Percentiles rank a stretch among this genome's conserved stretches.
These are phyloP conservation scores for Nicotiana tabacum DNA, from an alignment of 257 asterid genomes.

Conservation along the genomic window DNA sequence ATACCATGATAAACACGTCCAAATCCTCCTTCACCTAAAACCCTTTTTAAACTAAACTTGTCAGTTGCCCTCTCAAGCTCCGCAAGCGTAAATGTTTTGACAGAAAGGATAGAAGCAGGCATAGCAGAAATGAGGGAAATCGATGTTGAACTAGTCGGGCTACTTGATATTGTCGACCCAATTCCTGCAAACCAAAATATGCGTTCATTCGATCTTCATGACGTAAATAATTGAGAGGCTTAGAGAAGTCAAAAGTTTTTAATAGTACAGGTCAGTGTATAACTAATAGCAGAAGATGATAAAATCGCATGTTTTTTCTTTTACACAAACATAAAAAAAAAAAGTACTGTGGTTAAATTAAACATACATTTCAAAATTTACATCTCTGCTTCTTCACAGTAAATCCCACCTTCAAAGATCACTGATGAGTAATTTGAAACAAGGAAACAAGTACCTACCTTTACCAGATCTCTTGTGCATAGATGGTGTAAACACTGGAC, in stretches of 20 bases:
- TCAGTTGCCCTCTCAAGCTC: constrained; percentile 96
- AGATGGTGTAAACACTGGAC: constrained; percentile 63
- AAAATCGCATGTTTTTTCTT: neutral
- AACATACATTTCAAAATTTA: neutral
- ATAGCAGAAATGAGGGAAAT: constrained; percentile 63
- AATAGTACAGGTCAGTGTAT: neutral
- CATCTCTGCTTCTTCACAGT: neutral
- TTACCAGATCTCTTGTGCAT: constrained; percentile 79
- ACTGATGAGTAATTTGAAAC: neutral
- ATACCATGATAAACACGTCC: constrained; percentile 94
- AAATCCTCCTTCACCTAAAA: constrained; percentile 97
- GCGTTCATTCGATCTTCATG: constrained; percentile 1
- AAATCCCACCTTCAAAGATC: neutral
- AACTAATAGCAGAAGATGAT: neutral
- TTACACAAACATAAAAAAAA: neutral
- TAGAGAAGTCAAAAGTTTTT: neutral
- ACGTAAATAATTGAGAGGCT: neutral
- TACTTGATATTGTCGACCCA: constrained; percentile 72
- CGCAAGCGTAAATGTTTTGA: constrained; percentile 68
- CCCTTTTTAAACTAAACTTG: constrained; percentile 62
- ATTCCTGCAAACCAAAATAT: constrained; percentile 40
- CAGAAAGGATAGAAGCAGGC: constrained; percentile 87
- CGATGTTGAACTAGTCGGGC: constrained; percentile 84
- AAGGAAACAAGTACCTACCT: constrained; percentile 6
- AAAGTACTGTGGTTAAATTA: neutral